Conservation (phyloP, 768 basidiomycete species). For the Leccinellum luteum region DNA sequence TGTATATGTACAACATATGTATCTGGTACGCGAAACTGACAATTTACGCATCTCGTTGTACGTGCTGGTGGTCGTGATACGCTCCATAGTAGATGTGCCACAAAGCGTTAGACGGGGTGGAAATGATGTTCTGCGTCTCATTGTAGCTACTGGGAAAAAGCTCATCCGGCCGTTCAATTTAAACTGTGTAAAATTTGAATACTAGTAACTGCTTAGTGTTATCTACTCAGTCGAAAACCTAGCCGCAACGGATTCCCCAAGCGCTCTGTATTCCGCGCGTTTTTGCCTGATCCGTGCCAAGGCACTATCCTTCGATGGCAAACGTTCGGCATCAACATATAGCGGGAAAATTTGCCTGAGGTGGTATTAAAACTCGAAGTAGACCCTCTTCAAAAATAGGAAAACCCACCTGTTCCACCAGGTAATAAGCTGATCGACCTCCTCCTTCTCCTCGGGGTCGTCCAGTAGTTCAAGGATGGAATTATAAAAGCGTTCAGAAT, state of each 20-base stretch:
- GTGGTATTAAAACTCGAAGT: background rate
- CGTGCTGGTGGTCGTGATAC: no score
- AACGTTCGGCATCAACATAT: background rate
- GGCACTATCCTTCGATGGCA: background rate
- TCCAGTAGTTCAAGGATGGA: background rate
- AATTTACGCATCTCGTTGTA: no score
- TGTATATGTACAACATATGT: no score
- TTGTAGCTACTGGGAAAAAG: no score
- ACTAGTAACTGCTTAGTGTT: background rate
- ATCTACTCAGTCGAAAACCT: background rate
- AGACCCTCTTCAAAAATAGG: background rate
- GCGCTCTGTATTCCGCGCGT: background rate
- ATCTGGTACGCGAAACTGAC: no score
- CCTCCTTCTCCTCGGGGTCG: background rate
- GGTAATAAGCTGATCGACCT: background rate
- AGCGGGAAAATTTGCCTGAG: background rate
- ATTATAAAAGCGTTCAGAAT: background rate
- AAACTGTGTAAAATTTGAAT: no score
- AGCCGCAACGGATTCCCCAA: background rate
- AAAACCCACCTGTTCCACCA: background rate
- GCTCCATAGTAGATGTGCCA: no score
- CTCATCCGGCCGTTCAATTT: no score
- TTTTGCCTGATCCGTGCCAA: background rate
- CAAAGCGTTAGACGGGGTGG: no score
- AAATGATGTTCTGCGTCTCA: no score